Conservation (phyloP, 805 yeast genomes). For the Wickerhamiella cacticola region DNA sequence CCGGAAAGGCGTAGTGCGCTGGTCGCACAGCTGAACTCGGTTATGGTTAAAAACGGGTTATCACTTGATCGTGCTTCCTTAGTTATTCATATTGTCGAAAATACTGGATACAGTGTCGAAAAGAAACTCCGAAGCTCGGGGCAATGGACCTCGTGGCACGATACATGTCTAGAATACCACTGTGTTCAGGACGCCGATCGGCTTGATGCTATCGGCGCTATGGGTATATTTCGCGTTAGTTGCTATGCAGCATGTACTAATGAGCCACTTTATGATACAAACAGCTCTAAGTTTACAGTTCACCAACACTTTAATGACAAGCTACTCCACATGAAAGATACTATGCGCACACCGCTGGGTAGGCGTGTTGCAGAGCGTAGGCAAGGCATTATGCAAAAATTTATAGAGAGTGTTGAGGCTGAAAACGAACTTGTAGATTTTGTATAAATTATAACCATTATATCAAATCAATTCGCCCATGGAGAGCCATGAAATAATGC, state of each 20-base stretch:
- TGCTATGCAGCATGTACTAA: conserved; percentile 26
- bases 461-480: too few relatives aligned
- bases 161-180: conserved; percentile 25
- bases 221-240: conserved; percentile 29
- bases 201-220: conserved; percentile 31
- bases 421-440: conserved; percentile 16
- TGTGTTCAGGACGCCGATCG: conserved; percentile 34
- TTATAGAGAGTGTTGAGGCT: conserved; percentile 15
- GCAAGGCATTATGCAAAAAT: conserved; percentile 22
- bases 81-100: conserved; percentile 22
- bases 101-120: conserved; percentile 25
- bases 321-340: conserved; percentile 23
- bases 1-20: conserved; percentile 14
- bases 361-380: conserved; percentile 19
- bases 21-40: conserved; percentile 8
- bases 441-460: too few relatives aligned
- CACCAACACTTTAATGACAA: conserved; percentile 28
- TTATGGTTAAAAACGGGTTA: conserved; percentile 17
- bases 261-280: conserved; percentile 23
- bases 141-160: conserved; percentile 27
- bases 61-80: conserved; percentile 13
- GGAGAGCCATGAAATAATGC: too few relatives aligned
- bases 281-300: conserved; percentile 18
- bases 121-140: conserved; percentile 21
- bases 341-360: conserved; percentile 25